phyloP scores from a whole-genome alignment of 139 green algal genomes.

The Chlamydomonas eustigma region DNA sequence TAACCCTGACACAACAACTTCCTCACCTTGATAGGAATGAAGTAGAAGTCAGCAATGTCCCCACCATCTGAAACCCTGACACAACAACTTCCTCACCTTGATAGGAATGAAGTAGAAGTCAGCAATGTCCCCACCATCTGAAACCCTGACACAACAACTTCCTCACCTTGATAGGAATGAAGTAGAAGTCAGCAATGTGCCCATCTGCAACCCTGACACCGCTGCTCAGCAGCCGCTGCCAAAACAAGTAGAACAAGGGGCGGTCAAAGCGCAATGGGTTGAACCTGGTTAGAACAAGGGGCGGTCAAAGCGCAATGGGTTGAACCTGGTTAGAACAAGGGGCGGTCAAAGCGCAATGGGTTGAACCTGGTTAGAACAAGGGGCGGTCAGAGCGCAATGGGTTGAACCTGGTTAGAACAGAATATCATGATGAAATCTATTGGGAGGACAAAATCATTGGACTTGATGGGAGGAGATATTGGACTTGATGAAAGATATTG shows the following conservation, averaged over 20 bases:
- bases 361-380: slow-evolving; percentile 10
- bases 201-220: slow-evolving; percentile 24
- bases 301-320: background rate
- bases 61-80: slow-evolving; percentile 22
- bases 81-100: slow-evolving; percentile 15
- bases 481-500: too few relatives aligned
- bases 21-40: slow-evolving; percentile 24
- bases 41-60: slow-evolving; percentile 31
- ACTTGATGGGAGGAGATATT: too few relatives aligned
- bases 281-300: slow-evolving; percentile 16
- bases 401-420: background rate
- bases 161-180: slow-evolving; percentile 24
- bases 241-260: slow-evolving; percentile 19
- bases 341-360: background rate
- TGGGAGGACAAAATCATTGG: too few relatives aligned
- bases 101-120: slow-evolving; percentile 34
- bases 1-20: slow-evolving; percentile 6
- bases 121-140: slow-evolving; percentile 24
- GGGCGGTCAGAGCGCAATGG: background rate
- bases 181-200: slow-evolving; percentile 29
- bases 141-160: slow-evolving; percentile 6
- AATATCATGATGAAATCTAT: too few relatives aligned
- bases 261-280: slow-evolving; percentile 28
- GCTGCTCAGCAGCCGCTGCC: slow-evolving; percentile 34
- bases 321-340: background rate